Percentiles rank a stretch among this genome's conserved stretches.
Conservation (phyloP, 495 filamentous ascomycete genomes). For the Thermochaetoides thermophila region DNA sequence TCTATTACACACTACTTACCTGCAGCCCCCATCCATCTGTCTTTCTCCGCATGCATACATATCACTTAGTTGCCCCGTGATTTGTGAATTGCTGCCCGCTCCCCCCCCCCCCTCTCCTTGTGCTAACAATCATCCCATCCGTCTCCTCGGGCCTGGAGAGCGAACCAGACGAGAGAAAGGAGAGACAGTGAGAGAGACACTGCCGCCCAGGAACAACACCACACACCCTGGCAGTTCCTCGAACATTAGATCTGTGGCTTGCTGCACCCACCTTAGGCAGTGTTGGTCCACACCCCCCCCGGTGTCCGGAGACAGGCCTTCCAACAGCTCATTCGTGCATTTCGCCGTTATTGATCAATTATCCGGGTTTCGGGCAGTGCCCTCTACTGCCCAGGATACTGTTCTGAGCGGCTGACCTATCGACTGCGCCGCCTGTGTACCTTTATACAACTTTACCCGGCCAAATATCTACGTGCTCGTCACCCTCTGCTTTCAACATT, state of each 20-base stretch:
- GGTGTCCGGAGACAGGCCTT: constrained; percentile 7
- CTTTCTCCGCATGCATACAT: constrained; percentile 5
- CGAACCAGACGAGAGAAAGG: too few species aligned
- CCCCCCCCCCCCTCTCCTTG: neutral
- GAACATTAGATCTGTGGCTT: constrained; percentile 5
- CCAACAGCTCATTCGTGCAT: constrained; percentile 15
- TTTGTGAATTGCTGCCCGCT: constrained; percentile 1
- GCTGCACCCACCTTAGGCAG: constrained; percentile 1
- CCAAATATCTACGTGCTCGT: constrained; percentile 19
- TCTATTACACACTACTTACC: constrained; percentile 6
- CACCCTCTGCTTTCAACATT: too few species aligned
- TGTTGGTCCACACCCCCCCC: constrained; percentile 1
- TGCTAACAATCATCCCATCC: too few species aligned
- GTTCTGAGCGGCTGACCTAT: constrained; percentile 9
- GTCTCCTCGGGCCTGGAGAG: too few species aligned
- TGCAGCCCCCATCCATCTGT: constrained; percentile 10
- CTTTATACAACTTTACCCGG: constrained; percentile 17
- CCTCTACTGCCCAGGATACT: constrained; percentile 13
- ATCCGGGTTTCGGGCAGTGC: constrained; percentile 21
- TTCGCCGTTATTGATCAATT: constrained; percentile 21
- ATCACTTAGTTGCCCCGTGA: constrained; percentile 3
- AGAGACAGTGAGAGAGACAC: constrained; percentile 1
- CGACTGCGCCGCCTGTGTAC: constrained; percentile 21
- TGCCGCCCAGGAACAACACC: constrained; percentile 5
- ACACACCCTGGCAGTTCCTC: constrained; percentile 6